Conservation (phyloP, 1,284 basidiomycete species). For the Ceratobasidium sp. region DNA sequence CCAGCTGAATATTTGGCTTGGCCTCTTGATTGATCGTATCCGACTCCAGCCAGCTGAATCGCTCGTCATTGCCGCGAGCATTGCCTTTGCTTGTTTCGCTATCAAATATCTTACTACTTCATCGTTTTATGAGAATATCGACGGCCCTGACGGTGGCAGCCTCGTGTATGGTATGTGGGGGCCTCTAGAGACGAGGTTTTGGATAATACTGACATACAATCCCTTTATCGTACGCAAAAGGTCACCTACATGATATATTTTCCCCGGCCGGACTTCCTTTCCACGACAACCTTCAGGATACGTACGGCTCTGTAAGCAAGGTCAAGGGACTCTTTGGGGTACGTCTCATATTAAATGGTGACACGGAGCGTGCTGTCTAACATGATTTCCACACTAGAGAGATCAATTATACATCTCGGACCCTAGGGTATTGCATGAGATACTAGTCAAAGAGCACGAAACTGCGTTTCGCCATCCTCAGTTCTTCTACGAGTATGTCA, state of each 20-base stretch:
- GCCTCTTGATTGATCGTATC: too few relatives aligned
- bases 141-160: constrained; percentile 9
- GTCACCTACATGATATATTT: constrained; percentile 14
- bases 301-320: constrained; percentile 18
- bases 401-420: constrained; percentile 24
- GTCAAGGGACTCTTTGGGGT: constrained; percentile 25
- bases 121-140: constrained; percentile 11
- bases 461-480: constrained; percentile 11
- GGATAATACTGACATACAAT: not conserved
- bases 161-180: constrained; percentile 3
- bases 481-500: constrained; percentile 9
- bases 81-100: not conserved
- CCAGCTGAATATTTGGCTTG: too few relatives aligned
- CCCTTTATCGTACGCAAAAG: not conserved
- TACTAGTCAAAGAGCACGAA: constrained; percentile 28
- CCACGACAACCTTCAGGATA: constrained; percentile 21
- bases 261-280: not conserved
- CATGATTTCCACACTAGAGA: not conserved
- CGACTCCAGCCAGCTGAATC: too few relatives aligned
- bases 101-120: not conserved
- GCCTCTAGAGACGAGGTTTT: not conserved
- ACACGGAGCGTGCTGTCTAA: not conserved
- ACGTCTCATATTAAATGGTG: not conserved
- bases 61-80: too few relatives aligned
- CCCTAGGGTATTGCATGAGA: constrained; percentile 24